Evolutionary conservation across 2,329 filamentous ascomycete species (phyloP).

Genomic region (Colletotrichum chlorophyti): DNA sequence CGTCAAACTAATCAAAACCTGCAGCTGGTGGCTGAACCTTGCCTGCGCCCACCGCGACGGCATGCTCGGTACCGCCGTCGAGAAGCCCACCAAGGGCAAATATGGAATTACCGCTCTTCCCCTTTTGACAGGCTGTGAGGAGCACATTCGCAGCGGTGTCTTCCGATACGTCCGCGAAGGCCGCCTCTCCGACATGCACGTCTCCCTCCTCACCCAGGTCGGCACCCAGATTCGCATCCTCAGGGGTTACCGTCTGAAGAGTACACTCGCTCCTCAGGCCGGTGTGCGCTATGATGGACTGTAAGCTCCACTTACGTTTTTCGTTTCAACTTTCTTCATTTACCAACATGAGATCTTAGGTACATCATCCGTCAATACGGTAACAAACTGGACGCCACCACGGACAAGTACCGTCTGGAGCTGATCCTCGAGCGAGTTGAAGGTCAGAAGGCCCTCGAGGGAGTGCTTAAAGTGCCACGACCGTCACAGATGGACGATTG

Average conservation of each 20-base stretch:
- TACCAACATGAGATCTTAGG: slow-evolving; percentile 41
- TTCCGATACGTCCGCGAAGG: slow-evolving; percentile 55
- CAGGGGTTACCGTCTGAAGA: slow-evolving; percentile 56
- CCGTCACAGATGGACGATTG: slow-evolving; percentile 66
- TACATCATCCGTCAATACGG: slow-evolving; percentile 58
- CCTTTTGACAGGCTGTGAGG: slow-evolving; percentile 58
- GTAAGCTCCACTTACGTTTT: slow-evolving; percentile 45
- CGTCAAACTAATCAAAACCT: slow-evolving; percentile 32
- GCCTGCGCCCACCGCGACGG: slow-evolving; percentile 63
- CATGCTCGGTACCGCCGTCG: slow-evolving; percentile 52
- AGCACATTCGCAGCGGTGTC: slow-evolving; percentile 40
- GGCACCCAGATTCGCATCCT: slow-evolving; percentile 59
- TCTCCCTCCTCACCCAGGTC: slow-evolving; percentile 55
- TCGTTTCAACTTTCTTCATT: not conserved
- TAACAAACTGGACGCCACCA: slow-evolving; percentile 46
- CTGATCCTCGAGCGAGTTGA: slow-evolving; percentile 53
- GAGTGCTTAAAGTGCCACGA: slow-evolving; percentile 52
- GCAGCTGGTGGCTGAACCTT: slow-evolving; percentile 65
- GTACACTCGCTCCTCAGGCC: slow-evolving; percentile 55
- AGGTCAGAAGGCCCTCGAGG: slow-evolving; percentile 49
- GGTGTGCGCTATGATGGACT: slow-evolving; percentile 65
- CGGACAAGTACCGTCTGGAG: slow-evolving; percentile 49
- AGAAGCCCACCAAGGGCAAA: slow-evolving; percentile 52
- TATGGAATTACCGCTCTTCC: slow-evolving; percentile 57
- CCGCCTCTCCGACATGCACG: slow-evolving; percentile 51